Conservation (phyloP, 306 rosid species). For the Dryas alaskensis region DNA sequence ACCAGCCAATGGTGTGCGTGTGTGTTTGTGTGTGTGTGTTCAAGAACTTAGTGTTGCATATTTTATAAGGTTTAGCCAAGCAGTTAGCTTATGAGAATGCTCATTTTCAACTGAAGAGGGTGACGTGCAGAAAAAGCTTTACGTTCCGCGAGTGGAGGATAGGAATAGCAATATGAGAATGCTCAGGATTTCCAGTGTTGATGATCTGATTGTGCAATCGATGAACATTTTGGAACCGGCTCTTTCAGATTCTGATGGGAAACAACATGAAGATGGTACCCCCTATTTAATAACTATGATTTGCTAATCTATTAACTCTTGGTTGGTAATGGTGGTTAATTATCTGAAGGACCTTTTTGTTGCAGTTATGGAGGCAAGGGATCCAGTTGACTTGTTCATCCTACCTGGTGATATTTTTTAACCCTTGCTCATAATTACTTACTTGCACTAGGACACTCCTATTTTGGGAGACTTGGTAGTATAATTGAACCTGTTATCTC, state of each 20-base stretch:
- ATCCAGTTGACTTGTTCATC: slow-evolving; percentile 82
- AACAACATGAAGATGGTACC: slow-evolving; percentile 80
- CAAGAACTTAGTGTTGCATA: not conserved
- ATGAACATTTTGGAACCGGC: slow-evolving; percentile 81
- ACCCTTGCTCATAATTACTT: slow-evolving; percentile 14
- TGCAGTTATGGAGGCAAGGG: slow-evolving; percentile 89
- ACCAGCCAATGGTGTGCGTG: slow-evolving; percentile 31
- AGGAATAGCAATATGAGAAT: slow-evolving; percentile 81
- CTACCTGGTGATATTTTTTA: slow-evolving; percentile 64
- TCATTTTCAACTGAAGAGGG: slow-evolving; percentile 26
- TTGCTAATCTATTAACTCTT: not conserved
- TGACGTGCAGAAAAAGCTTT: slow-evolving; percentile 46
- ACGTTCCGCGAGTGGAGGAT: slow-evolving; percentile 92
- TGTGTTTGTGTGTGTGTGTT: slow-evolving; percentile 24
- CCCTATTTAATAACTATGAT: not conserved
- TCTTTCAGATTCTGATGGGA: slow-evolving; percentile 66
- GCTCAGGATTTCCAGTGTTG: slow-evolving; percentile 67
- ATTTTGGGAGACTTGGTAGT: not conserved
- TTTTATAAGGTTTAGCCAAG: too few relatives aligned
- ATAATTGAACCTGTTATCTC: slow-evolving; percentile 1
- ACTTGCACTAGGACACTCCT: not conserved
- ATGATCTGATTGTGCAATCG: slow-evolving; percentile 81
- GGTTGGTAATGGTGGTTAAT: not conserved
- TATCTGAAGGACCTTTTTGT: slow-evolving; percentile 33
- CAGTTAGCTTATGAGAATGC: too few relatives aligned